Conservation (phyloP, 352 stramenopile species). For the Globisporangium ultimum region DNA sequence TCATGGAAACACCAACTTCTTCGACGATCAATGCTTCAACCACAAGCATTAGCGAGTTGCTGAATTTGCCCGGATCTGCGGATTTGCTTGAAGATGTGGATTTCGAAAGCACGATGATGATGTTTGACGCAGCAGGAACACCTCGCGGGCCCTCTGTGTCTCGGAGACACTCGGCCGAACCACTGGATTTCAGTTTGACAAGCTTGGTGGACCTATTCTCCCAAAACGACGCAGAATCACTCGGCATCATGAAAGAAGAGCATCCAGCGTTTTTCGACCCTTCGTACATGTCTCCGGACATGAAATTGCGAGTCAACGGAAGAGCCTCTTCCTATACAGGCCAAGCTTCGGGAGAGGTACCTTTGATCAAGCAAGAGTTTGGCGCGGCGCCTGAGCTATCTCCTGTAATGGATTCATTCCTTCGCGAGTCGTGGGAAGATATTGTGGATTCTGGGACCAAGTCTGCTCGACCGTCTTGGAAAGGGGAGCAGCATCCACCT, state of each 20-base stretch:
- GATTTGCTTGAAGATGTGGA: constrained; percentile 60
- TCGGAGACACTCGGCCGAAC: constrained; percentile 30
- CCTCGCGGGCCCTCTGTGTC: background rate
- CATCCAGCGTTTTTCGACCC: background rate
- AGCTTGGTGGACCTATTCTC: constrained; percentile 47
- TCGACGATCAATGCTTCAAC: background rate
- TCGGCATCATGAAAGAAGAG: constrained; percentile 10
- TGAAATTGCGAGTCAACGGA: constrained; percentile 33
- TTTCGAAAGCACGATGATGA: constrained; percentile 65
- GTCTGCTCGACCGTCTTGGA: constrained; percentile 27
- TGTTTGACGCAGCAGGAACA: constrained; percentile 36
- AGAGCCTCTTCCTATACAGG: background rate
- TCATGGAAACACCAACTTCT: constrained; percentile 4
- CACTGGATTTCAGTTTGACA: constrained; percentile 38
- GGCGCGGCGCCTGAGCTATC: constrained; percentile 31
- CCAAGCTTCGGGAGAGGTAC: no score
- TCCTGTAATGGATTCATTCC: constrained; percentile 56
- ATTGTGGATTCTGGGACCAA: constrained; percentile 24
- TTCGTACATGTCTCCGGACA: constrained; percentile 23
- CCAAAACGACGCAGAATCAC: constrained; percentile 21
- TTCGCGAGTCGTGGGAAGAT: constrained; percentile 57
- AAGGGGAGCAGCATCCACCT: constrained; percentile 4
- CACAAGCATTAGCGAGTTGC: constrained; percentile 35
- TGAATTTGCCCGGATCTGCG: constrained; percentile 38
- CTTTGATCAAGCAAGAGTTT: constrained; percentile 38